Evolutionary conservation across 2,329 filamentous ascomycete species (phyloP).

Genomic region (Hirsutella thompsonii): DNA sequence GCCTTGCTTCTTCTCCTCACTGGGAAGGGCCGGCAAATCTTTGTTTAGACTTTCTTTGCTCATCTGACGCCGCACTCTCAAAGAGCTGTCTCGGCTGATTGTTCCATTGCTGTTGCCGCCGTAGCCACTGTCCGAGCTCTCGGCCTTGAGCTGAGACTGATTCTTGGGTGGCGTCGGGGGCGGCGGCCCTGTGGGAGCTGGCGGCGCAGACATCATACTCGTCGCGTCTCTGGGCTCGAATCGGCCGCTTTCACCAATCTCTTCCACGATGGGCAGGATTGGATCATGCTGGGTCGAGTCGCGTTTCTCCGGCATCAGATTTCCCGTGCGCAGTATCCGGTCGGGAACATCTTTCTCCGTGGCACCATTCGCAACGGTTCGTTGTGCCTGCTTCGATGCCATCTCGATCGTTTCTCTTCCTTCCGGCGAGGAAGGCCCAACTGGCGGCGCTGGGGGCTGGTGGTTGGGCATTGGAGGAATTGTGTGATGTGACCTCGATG

Average conservation of each 20-base stretch:
- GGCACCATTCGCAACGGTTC: slow-evolving; percentile 17
- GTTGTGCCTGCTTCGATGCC: slow-evolving; percentile 24
- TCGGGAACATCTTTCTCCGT: slow-evolving; percentile 44
- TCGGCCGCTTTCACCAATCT: slow-evolving; percentile 64
- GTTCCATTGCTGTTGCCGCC: slow-evolving; percentile 21
- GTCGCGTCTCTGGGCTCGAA: slow-evolving; percentile 28
- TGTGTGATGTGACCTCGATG: slow-evolving; percentile 17
- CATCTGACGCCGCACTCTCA: slow-evolving; percentile 23
- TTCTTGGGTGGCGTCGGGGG: slow-evolving; percentile 22
- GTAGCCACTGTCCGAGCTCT: slow-evolving; percentile 35
- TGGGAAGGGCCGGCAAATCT: slow-evolving; percentile 43
- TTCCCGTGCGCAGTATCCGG: slow-evolving; percentile 35
- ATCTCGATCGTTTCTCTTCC: slow-evolving; percentile 25
- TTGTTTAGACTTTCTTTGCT: slow-evolving; percentile 49
- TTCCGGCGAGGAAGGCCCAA: slow-evolving; percentile 20
- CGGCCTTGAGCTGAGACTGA: slow-evolving; percentile 21
- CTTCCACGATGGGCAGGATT: slow-evolving; percentile 73
- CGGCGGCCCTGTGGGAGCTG: slow-evolving; percentile 30
- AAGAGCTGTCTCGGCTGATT: slow-evolving; percentile 15
- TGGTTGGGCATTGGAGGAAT: slow-evolving; percentile 33
- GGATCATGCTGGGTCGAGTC: slow-evolving; percentile 43
- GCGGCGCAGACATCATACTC: slow-evolving; percentile 18
- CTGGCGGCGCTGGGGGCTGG: slow-evolving; percentile 27
- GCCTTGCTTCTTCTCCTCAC: slow-evolving; percentile 14
- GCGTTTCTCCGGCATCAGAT: slow-evolving; percentile 27